These are phyloP conservation scores for Cryptococcus sp. DNA, from an alignment of 1,284 basidiomycete species.

Conservation along the genomic window DNA sequence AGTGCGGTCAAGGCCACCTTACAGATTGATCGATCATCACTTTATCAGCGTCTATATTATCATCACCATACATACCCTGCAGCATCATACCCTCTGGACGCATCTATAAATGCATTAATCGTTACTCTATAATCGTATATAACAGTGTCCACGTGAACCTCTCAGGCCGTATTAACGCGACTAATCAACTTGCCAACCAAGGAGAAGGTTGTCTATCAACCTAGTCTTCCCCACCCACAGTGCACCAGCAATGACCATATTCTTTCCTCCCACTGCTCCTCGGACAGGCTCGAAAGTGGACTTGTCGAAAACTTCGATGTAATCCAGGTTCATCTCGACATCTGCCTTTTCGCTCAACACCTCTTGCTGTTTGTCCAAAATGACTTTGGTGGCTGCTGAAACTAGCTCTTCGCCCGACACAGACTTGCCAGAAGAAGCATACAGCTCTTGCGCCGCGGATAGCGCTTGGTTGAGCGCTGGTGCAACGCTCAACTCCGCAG, in stretches of 20 bases:
- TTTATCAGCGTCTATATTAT: no score
- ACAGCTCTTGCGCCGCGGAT: slow-evolving; percentile 59
- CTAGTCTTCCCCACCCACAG: slow-evolving; percentile 84
- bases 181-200: slow-evolving; percentile 60
- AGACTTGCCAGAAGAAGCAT: background rate
- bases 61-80: slow-evolving; percentile 1
- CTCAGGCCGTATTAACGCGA: background rate
- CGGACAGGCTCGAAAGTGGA: slow-evolving; percentile 60
- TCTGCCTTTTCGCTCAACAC: slow-evolving; percentile 49
- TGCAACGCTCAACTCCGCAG: slow-evolving; percentile 66
- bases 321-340: slow-evolving; percentile 73
- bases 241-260: slow-evolving; percentile 83
- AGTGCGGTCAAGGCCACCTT: no score
- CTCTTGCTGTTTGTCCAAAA: slow-evolving; percentile 44
- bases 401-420: slow-evolving; percentile 61
- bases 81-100: background rate
- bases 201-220: slow-evolving; percentile 87
- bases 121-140: background rate
- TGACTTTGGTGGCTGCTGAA: slow-evolving; percentile 48
- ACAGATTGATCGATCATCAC: no score
- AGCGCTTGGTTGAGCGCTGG: slow-evolving; percentile 73
- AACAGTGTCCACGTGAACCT: background rate
- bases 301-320: slow-evolving; percentile 85
- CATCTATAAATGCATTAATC: background rate
- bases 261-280: slow-evolving; percentile 45